Conservation (phyloP, 2,329 filamentous ascomycete genomes). For the Colletotrichum costaricense region DNA sequence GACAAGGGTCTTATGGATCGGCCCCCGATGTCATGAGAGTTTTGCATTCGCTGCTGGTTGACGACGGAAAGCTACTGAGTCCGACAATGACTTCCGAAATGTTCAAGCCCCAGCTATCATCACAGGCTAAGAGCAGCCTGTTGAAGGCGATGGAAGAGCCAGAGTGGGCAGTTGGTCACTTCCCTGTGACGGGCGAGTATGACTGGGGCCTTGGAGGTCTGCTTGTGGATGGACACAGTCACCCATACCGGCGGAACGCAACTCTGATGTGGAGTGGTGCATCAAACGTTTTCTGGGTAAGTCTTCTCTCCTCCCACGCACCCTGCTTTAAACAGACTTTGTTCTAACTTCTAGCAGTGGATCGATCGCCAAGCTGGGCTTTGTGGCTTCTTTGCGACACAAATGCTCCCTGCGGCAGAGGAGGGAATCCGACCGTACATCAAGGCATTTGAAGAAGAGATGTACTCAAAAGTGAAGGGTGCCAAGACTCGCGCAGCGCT, state of each 20-base stretch:
- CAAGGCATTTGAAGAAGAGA: constrained; percentile 49
- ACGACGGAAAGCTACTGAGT: constrained; percentile 60
- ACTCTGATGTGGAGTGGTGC: constrained; percentile 57
- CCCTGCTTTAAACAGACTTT: too few species aligned
- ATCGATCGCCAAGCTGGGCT: constrained; percentile 51
- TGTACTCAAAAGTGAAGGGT: constrained; percentile 46
- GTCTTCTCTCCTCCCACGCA: constrained; percentile 36
- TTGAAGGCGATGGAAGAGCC: constrained; percentile 42
- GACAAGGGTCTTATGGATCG: constrained; percentile 48
- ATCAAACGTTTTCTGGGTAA: constrained; percentile 59
- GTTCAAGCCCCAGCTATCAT: constrained; percentile 58
- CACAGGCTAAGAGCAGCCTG: constrained; percentile 24
- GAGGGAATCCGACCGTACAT: constrained; percentile 45
- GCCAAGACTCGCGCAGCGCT: background rate
- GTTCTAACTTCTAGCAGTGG: constrained; percentile 38
- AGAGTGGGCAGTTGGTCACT: constrained; percentile 42
- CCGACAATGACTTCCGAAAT: constrained; percentile 53
- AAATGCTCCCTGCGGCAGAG: constrained; percentile 56
- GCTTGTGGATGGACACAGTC: constrained; percentile 50
- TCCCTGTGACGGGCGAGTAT: constrained; percentile 48
- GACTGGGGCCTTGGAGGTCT: constrained; percentile 56
- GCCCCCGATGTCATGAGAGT: constrained; percentile 56
- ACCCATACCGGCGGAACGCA: constrained; percentile 49
- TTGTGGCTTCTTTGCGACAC: constrained; percentile 53
- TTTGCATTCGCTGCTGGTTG: constrained; percentile 56